These are phyloP conservation scores for Thielaviopsis ethacetica DNA, from an alignment of 2,329 filamentous ascomycete species.

Conservation along the genomic window DNA sequence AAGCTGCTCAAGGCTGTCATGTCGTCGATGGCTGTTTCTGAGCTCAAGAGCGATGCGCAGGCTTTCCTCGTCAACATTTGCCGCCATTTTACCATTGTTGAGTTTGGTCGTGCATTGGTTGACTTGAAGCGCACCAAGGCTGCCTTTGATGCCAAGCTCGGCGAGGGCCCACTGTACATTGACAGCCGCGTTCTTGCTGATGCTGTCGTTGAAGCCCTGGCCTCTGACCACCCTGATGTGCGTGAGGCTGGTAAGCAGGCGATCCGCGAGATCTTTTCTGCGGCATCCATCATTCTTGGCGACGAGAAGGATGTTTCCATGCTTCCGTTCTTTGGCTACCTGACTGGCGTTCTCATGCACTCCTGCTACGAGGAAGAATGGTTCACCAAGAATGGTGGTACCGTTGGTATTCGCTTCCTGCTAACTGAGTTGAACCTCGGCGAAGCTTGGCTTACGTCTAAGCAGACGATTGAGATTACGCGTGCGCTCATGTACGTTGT, in stretches of 20 bases:
- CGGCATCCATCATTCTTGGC: constrained; percentile 65
- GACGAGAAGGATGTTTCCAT: constrained; percentile 52
- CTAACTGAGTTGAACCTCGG: constrained; percentile 74
- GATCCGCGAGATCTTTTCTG: constrained; percentile 62
- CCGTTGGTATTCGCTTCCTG: constrained; percentile 74
- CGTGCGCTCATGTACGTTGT: constrained; percentile 91
- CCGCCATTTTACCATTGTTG: constrained; percentile 77
- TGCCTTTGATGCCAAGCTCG: constrained; percentile 68
- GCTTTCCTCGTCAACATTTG: constrained; percentile 66
- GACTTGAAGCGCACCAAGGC: constrained; percentile 61
- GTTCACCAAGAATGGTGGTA: constrained; percentile 93
- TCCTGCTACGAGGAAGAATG: constrained; percentile 96
- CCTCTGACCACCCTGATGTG: constrained; percentile 66
- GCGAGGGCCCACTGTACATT: constrained; percentile 74
- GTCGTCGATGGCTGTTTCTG: constrained; percentile 66
- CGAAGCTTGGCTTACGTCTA: constrained; percentile 63
- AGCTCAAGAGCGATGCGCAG: constrained; percentile 61
- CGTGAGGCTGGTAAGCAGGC: constrained; percentile 69
- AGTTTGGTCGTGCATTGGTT: constrained; percentile 72
- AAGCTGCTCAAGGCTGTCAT: constrained; percentile 81
- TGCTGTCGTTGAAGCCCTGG: constrained; percentile 75
- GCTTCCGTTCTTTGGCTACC: constrained; percentile 68
- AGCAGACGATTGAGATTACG: constrained; percentile 67
- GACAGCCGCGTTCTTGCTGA: constrained; percentile 80
- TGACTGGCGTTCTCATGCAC: constrained; percentile 76